Conservation (phyloP, 1,284 basidiomycete genomes). For the Trametes pubescens region DNA sequence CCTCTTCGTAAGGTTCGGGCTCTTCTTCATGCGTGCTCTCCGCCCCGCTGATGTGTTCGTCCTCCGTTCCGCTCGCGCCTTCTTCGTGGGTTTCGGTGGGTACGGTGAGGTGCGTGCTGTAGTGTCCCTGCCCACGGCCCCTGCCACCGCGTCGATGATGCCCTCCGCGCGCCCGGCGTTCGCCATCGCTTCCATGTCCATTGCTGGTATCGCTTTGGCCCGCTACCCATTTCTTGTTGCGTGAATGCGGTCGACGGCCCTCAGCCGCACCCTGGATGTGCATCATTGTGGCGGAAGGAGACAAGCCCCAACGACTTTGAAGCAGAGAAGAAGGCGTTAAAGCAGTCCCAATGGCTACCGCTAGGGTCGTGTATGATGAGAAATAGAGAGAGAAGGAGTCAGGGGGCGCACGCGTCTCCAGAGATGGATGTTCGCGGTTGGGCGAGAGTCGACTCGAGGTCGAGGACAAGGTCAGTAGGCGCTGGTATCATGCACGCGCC, state of each 20-base stretch:
- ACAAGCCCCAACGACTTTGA: not conserved
- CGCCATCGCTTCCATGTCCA: slow-evolving; percentile 47
- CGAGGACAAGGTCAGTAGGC: slow-evolving; percentile 17
- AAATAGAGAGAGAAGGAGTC: no score
- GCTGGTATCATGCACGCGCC: slow-evolving; percentile 10
- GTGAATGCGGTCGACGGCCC: slow-evolving; percentile 30
- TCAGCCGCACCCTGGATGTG: slow-evolving; percentile 34
- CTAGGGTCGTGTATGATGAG: no score
- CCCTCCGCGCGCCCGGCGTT: slow-evolving; percentile 60
- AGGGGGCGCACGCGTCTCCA: not conserved
- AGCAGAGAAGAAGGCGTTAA: not conserved
- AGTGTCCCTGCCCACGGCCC: slow-evolving; percentile 34
- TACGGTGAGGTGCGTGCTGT: slow-evolving; percentile 32
- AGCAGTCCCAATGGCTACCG: no score
- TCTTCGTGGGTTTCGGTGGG: slow-evolving; percentile 34
- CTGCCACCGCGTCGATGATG: slow-evolving; percentile 42
- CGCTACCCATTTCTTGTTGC: slow-evolving; percentile 43
- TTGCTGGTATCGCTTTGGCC: slow-evolving; percentile 30
- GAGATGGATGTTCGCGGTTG: not conserved
- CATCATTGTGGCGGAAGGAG: slow-evolving; percentile 23
- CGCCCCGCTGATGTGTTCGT: slow-evolving; percentile 39
- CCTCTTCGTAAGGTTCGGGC: slow-evolving; percentile 34
- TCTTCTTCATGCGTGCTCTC: slow-evolving; percentile 42
- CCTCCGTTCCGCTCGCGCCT: slow-evolving; percentile 37
- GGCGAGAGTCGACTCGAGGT: not conserved